Conservation (phyloP, 208 protist genomes). For the Strigomonas galati region DNA sequence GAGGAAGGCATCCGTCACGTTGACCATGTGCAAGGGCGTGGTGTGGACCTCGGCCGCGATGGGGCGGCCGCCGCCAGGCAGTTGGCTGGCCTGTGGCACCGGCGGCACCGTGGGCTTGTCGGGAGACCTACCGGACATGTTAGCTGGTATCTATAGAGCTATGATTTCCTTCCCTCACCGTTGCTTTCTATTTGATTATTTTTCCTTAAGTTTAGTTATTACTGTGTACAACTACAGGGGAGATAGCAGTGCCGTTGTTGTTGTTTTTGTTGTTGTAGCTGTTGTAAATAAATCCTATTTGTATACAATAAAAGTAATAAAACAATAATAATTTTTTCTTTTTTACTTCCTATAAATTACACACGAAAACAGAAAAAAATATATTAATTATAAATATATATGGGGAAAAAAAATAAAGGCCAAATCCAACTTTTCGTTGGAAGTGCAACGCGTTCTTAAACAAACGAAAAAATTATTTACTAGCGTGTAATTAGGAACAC, state of each 20-base stretch:
- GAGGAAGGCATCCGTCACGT: background rate
- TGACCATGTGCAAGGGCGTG: background rate
- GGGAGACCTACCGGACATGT: background rate
- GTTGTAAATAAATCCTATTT: constrained; percentile 1
- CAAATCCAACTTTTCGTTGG: too few species aligned
- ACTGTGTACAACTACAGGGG: too few species aligned
- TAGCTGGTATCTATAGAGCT: background rate
- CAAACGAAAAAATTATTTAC: too few species aligned
- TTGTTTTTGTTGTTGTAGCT: constrained; percentile 4
- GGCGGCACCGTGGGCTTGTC: background rate
- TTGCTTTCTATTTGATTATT: too few species aligned
- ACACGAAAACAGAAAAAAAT: too few species aligned
- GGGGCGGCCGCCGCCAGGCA: background rate
- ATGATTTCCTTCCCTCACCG: too few species aligned
- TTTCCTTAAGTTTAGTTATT: too few species aligned
- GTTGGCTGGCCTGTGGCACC: background rate
- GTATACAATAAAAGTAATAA: constrained; percentile 11
- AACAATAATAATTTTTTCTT: constrained; percentile 4
- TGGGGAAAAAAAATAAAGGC: too few species aligned
- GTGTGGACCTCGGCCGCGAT: background rate
- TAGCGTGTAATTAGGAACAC: too few species aligned
- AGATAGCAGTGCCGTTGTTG: background rate
- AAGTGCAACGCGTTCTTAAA: too few species aligned
- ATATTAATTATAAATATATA: too few species aligned
- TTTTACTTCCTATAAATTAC: too few species aligned